A percentile compares a stretch with the other conserved stretches of the same genome.
Evolutionary conservation across 306 rosid species (phyloP).

Genomic region (Arachis hypogaea): DNA sequence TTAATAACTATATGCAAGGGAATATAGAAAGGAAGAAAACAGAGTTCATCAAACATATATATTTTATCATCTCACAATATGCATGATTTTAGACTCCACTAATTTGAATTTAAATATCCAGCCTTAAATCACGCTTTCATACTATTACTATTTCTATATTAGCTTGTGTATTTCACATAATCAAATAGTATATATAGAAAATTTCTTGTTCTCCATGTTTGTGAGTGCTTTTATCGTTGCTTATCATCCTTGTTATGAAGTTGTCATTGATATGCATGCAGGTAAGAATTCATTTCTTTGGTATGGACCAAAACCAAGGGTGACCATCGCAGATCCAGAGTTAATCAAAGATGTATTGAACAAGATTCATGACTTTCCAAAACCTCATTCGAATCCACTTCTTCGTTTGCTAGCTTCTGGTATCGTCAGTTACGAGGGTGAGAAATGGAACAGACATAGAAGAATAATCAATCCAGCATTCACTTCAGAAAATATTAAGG

Average conservation of each 20-base stretch:
- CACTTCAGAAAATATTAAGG: conserved; percentile 26
- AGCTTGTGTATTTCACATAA: not conserved
- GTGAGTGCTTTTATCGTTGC: not conserved
- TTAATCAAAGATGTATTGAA: conserved; percentile 3
- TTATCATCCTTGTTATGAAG: not conserved
- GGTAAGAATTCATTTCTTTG: conserved; percentile 29
- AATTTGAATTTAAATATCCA: too few species aligned
- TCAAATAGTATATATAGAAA: not conserved
- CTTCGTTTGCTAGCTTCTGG: not conserved
- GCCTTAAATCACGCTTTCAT: too few species aligned
- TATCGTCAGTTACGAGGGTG: conserved; percentile 1
- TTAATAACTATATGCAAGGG: too few species aligned
- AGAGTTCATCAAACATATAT: too few species aligned
- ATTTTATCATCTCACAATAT: too few species aligned
- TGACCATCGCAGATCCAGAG: conserved; percentile 30
- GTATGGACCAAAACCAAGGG: conserved; percentile 36
- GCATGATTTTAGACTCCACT: too few species aligned
- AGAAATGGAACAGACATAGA: conserved; percentile 29
- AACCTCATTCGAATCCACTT: not conserved
- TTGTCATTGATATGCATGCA: not conserved
- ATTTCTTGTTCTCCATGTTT: not conserved
- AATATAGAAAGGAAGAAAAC: too few species aligned
- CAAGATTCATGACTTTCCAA: not conserved
- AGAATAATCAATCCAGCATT: conserved; percentile 29
- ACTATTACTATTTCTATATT: too few species aligned